Evolutionary conservation across 2,329 filamentous ascomycete species (phyloP).

Genomic region (Tolypocladium guangdongense): DNA sequence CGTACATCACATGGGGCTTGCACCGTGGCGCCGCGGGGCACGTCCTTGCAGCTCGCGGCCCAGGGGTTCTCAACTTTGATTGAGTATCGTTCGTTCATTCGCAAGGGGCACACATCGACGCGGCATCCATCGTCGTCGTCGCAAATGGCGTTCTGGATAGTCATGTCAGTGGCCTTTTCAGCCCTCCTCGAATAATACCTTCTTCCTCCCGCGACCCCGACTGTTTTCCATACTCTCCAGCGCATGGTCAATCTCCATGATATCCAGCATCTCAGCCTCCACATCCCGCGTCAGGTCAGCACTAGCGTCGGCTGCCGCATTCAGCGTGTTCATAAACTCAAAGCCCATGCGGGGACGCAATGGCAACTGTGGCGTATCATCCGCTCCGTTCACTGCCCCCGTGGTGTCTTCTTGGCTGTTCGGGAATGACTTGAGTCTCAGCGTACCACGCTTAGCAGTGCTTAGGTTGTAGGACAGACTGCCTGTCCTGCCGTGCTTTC

Average conservation of each 20-base stretch:
- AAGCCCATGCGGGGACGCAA: slow-evolving; percentile 28
- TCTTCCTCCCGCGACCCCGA: slow-evolving; percentile 35
- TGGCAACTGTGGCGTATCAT: slow-evolving; percentile 13
- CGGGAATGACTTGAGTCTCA: slow-evolving; percentile 18
- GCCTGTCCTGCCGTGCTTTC: slow-evolving; percentile 25
- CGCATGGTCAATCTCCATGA: slow-evolving; percentile 54
- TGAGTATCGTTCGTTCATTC: slow-evolving; percentile 11
- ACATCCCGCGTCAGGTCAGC: slow-evolving; percentile 42
- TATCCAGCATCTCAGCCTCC: slow-evolving; percentile 51
- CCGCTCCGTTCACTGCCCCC: slow-evolving; percentile 7
- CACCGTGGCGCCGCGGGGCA: not conserved
- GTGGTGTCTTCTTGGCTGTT: slow-evolving; percentile 14
- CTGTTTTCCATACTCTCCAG: slow-evolving; percentile 43
- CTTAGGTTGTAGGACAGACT: slow-evolving; percentile 41
- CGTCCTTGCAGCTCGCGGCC: not conserved
- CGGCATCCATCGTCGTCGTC: not conserved
- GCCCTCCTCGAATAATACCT: slow-evolving; percentile 38
- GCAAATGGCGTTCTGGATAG: slow-evolving; percentile 10
- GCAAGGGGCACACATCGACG: not conserved
- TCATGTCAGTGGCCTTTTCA: slow-evolving; percentile 11
- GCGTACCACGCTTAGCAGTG: slow-evolving; percentile 28
- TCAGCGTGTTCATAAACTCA: slow-evolving; percentile 39
- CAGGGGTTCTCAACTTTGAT: slow-evolving; percentile 2
- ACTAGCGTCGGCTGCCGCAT: slow-evolving; percentile 39
- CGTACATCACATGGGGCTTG: not conserved